Evolutionary conservation across 306 rosid species (phyloP).

Genomic region (Betula pendula): DNA sequence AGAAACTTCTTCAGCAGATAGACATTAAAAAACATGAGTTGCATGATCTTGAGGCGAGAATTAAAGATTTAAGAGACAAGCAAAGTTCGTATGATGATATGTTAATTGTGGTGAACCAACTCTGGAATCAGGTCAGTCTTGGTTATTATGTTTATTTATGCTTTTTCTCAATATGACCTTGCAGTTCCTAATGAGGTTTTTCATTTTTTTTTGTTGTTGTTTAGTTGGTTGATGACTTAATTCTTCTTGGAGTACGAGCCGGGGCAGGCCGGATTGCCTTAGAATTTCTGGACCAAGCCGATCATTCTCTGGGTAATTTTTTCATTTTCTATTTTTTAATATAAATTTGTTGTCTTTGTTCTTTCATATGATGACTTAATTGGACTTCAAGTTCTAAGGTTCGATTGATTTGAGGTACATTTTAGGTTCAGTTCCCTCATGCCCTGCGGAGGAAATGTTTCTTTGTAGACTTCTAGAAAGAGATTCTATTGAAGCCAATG

Average conservation of each 20-base stretch:
- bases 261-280: slow-evolving; percentile 64
- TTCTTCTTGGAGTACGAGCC: slow-evolving; percentile 72
- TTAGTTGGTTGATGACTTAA: slow-evolving; percentile 81
- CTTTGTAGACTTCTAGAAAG: slow-evolving; percentile 78
- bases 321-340: neutral
- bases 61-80: slow-evolving; percentile 50
- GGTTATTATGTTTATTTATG: slow-evolving; percentile 19
- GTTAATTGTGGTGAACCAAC: slow-evolving; percentile 64
- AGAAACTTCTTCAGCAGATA: slow-evolving; percentile 77
- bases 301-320: slow-evolving; percentile 54
- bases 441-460: slow-evolving; percentile 79
- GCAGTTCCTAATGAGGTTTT: slow-evolving; percentile 21
- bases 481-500: slow-evolving; percentile 56
- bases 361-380: neutral
- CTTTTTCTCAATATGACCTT: slow-evolving; percentile 6
- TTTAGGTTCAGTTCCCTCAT: slow-evolving; percentile 67
- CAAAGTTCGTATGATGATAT: slow-evolving; percentile 70
- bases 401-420: slow-evolving; percentile 35
- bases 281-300: slow-evolving; percentile 39
- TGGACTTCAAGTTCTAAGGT: slow-evolving; percentile 14
- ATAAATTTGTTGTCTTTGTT: neutral
- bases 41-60: slow-evolving; percentile 62
- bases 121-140: slow-evolving; percentile 77
- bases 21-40: slow-evolving; percentile 69
- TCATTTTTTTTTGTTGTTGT: slow-evolving; percentile 27